A percentile compares a stretch with the other conserved stretches of the same genome.
Evolutionary conservation across 176 grass and related monocot species (phyloP).

Genomic region (Cocos nucifera): DNA sequence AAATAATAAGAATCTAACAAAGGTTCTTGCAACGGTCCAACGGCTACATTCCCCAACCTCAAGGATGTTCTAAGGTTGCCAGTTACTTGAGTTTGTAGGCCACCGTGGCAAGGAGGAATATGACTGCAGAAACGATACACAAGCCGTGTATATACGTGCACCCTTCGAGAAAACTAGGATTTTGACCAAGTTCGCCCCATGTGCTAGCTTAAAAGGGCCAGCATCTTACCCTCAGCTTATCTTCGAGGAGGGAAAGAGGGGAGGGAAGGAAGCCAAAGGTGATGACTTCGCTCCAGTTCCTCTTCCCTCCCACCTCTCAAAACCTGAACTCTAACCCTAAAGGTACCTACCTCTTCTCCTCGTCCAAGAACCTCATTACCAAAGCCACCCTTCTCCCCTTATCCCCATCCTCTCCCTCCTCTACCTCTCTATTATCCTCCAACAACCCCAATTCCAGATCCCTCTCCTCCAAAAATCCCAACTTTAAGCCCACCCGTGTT

Average conservation of each 20-base stretch:
- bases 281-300: conserved; percentile 68
- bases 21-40: no score
- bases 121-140: no score
- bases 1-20: no score
- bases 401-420: conserved; percentile 17
- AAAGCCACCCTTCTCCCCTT: conserved; percentile 15
- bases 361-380: conserved; percentile 3
- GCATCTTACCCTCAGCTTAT: not conserved
- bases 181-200: no score
- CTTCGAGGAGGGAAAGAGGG: not conserved
- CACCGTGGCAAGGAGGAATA: no score
- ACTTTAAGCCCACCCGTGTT: conserved; percentile 15
- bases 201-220: no score
- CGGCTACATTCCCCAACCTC: no score
- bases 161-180: no score
- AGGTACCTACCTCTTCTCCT: conserved; percentile 3
- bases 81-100: no score
- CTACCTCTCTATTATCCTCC: conserved; percentile 1
- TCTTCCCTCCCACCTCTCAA: conserved; percentile 50
- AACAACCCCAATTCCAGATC: conserved; percentile 5
- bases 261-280: not conserved
- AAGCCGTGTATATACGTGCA: no score
- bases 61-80: no score
- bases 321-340: conserved; percentile 25
- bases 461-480: conserved; percentile 16